Conservation (phyloP, 2,329 filamentous ascomycete species). For the Cladosporium halotolerans region DNA sequence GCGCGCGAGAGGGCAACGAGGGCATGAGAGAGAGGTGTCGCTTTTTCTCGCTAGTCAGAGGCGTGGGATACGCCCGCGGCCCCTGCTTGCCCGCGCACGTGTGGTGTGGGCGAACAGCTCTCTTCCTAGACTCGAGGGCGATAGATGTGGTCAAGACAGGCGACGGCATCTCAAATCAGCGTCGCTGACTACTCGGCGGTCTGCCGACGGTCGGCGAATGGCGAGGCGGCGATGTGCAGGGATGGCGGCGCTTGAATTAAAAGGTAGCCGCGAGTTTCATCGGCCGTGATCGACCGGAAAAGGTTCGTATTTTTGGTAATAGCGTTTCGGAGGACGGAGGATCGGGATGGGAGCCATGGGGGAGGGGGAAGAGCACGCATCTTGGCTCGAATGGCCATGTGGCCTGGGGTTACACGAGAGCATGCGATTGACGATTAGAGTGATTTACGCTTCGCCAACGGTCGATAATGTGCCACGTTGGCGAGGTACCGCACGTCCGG, state of each 20-base stretch:
- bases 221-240: no score
- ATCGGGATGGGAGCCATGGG: not conserved
- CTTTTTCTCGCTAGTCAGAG: no score
- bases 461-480: constrained; percentile 5
- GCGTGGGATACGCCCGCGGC: not conserved
- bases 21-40: not conserved
- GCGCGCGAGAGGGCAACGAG: not conserved
- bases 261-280: not conserved
- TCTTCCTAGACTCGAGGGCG: no score
- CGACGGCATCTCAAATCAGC: not conserved
- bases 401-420: not conserved
- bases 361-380: not conserved
- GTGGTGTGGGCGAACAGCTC: not conserved
- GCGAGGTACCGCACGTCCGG: constrained; percentile 2
- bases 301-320: not conserved
- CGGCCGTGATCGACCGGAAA: not conserved
- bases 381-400: not conserved
- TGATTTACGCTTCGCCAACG: not conserved
- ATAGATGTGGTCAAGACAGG: not conserved
- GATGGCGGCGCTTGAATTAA: no score
- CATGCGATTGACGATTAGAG: not conserved
- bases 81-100: not conserved
- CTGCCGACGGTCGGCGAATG: no score
- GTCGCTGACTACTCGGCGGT: no score
- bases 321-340: not conserved